Base-by-base conservation (phyloP, 2,329 filamentous ascomycete genomes). In the Blumeriella jaapii region DNA sequence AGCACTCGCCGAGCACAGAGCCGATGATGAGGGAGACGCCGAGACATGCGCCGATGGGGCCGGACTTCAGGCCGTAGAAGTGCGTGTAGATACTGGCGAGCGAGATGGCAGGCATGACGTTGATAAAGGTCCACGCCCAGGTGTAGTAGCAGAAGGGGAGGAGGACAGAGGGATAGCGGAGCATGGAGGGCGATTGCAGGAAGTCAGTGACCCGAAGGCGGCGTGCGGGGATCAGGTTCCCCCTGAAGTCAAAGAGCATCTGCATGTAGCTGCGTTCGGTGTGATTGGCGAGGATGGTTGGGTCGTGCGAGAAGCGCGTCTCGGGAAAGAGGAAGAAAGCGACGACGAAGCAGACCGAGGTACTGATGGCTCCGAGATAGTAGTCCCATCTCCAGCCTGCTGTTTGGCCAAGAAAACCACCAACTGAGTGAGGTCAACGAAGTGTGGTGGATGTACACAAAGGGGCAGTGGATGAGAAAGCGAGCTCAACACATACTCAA, bases 381-480 rank as follows among this genome's bases (percentile, higher is more conserved):
- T 54, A 54, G 23, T 54, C 51, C 51, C 51, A 53, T 44, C 45
- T 32, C 52, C 50, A 53, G n/a, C 50, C 47, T 24, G 42, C 38
- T 7, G 44, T 39, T 41, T 50, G 42, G 10, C 48, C 48, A 7
- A 52, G 41, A 29, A 44, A 54, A 7, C 52, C 51, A 18, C 51
- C 51, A 24, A 52, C 50, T 51, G 28, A 3, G n/a, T 18, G 17
- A 14, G 28, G 10, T 29, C 38, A 40, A 23, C 20, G n/a, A n/a
- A n/a, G n/a, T n/a, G n/a, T n/a, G n/a, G n/a, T n/a, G n/a, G n/a
- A 23, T 23, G 20, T 23, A 7, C 11, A 23, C 20, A 23, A 20
- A 9, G n/a, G 9, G 17, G 22, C 4, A n/a, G 15, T 4, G 29
- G 23, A 19, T n/a, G 16, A 2, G 14, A 24, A 24, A 14, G 31